Base-by-base conservation (phyloP, 1,139 yeast species). In the Taiozyma sp. region DNA sequence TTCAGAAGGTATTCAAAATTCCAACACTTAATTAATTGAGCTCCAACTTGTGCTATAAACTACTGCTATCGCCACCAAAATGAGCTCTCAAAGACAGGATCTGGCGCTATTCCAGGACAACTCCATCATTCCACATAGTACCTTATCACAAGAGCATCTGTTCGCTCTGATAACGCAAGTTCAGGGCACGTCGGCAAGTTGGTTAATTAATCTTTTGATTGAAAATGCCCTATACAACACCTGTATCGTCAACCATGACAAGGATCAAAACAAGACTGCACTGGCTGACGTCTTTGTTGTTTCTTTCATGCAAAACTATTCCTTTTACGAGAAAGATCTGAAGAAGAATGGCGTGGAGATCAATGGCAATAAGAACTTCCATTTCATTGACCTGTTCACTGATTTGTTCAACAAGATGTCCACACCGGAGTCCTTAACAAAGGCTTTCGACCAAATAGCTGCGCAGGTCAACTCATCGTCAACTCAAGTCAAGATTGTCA, bases 111-210 rank as follows among this genome's bases (percentile, higher is more conserved):
- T 76, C 65, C 70, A 70, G 42, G 86, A 84, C 57, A 78, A 78
- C 50, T 68, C 81, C 2, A 70, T 84, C 10, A 58, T 83, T 6
- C 68, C 76, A 4, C 55, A 49, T 13, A 53, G 52, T 23, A 36
- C 62, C 13, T 54, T 65, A 68, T 27, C 68, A 47, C 39, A 56
- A 48, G 51, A 59, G 64, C 60, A 66, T 55, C 41, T 68, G 66
- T 61, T 82, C 41, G 71, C 80, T 1, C 61, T 81, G 1, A 68
- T 87, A 2, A 75, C 88, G 0, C 78, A 84, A 54, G 71, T 75
- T 2, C 80, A 78, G 54, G 86, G 88, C 0, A 84, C 90, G 0
- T 75, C 81, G 22, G 84, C 95, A 2, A 65, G 79, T 6, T 88
- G 96, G 96, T 69, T 87, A 36, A 63, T 80, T 8, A 76, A 66